phyloP scores from a whole-genome alignment of 192 early-diverging fungal species.

The Coemansia sp. region DNA sequence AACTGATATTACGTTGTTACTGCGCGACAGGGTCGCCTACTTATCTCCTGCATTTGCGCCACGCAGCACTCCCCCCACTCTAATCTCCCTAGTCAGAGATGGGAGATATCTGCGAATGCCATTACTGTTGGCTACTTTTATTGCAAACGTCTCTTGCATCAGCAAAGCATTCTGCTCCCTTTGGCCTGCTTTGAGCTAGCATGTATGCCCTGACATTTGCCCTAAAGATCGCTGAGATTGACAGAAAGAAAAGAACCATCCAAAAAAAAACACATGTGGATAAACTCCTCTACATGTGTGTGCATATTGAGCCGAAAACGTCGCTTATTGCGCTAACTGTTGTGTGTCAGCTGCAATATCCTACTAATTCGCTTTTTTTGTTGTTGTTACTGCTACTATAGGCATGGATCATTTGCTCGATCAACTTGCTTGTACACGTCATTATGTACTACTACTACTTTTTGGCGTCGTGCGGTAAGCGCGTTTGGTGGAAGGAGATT shows the following conservation, averaged over 20 bases:
- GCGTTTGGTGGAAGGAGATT: constrained; percentile 93
- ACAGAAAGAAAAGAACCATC: neutral
- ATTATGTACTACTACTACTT: constrained; percentile 95
- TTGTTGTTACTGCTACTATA: constrained; percentile 16
- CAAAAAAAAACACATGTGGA: neutral
- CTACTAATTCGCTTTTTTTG: neutral
- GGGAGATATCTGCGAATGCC: neutral
- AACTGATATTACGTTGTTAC: constrained; percentile 2
- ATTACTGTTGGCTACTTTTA: constrained; percentile 4
- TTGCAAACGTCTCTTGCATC: neutral
- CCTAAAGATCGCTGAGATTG: neutral
- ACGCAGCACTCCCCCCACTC: neutral
- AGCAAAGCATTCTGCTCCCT: neutral
- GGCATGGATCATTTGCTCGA: constrained; percentile 58
- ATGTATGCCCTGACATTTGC: neutral
- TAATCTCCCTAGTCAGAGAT: neutral
- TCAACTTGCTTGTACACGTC: constrained; percentile 90
- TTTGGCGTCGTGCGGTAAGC: constrained; percentile 74
- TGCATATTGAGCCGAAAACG: neutral
- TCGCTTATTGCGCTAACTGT: neutral
- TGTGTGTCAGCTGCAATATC: neutral
- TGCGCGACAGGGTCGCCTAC: constrained; percentile 1
- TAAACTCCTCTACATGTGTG: neutral
- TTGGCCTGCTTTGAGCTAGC: neutral
- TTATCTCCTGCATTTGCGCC: constrained; percentile 16